phyloP scores from a whole-genome alignment of 345 rosid species.

The Syzygium jambos region DNA sequence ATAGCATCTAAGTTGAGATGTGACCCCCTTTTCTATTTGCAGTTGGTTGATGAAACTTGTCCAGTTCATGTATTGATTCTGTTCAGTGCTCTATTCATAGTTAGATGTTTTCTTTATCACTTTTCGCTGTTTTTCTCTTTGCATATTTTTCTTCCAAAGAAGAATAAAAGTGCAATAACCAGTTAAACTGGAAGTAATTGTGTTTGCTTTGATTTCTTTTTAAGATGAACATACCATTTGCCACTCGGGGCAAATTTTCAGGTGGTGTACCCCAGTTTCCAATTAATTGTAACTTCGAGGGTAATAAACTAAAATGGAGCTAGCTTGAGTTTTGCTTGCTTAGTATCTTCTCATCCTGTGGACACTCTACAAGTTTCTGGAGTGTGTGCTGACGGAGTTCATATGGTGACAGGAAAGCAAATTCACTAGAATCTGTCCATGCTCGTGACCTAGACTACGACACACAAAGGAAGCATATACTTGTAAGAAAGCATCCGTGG shows the following conservation, averaged over 20 bases:
- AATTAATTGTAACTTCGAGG: background rate
- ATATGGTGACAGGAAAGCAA: conserved; percentile 48
- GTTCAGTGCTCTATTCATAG: background rate
- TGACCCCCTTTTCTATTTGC: background rate
- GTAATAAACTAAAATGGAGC: background rate
- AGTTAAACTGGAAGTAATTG: background rate
- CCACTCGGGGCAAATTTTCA: background rate
- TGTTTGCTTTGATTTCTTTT: background rate
- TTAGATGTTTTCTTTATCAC: background rate
- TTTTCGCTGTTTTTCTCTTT: background rate
- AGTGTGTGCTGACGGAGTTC: background rate
- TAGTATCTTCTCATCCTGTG: background rate
- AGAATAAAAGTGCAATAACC: background rate
- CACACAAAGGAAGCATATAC: conserved; percentile 50
- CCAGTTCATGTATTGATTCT: background rate
- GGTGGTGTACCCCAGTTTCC: background rate
- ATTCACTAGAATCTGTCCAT: conserved; percentile 56
- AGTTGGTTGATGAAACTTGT: background rate
- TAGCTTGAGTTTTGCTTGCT: background rate
- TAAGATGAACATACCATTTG: background rate
- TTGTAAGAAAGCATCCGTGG: conserved; percentile 35
- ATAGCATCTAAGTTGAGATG: background rate
- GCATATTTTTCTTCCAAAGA: background rate
- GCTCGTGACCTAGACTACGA: conserved; percentile 58
- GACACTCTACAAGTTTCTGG: background rate